These are phyloP conservation scores for Musa beccarii DNA, from an alignment of 176 grass and related monocot genomes.

Conservation along the genomic window DNA sequence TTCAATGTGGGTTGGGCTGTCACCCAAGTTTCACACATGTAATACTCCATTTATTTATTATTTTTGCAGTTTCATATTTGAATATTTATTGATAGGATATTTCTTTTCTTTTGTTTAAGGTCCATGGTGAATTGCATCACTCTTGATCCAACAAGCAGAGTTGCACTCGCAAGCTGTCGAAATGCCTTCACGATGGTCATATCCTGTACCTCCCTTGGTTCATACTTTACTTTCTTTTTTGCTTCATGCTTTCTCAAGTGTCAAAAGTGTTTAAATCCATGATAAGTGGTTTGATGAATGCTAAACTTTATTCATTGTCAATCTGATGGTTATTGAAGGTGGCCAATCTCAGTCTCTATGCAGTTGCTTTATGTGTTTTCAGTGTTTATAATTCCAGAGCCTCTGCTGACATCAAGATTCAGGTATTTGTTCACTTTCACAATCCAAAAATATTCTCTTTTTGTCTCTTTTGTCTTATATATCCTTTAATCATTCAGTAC, in stretches of 20 bases:
- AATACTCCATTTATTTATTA: slow-evolving; percentile 27
- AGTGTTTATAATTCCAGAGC: slow-evolving; percentile 35
- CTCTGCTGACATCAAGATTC: slow-evolving; percentile 43
- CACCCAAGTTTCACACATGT: slow-evolving; percentile 98
- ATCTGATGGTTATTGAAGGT: slow-evolving; percentile 32
- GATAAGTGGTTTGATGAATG: not conserved
- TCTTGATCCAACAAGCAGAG: slow-evolving; percentile 78
- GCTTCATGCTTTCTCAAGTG: not conserved
- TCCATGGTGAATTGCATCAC: slow-evolving; percentile 99
- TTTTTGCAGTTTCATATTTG: slow-evolving; percentile 12
- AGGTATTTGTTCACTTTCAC: slow-evolving; percentile 56
- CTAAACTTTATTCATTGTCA: not conserved
- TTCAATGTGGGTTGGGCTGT: slow-evolving; percentile 98
- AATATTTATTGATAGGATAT: not conserved
- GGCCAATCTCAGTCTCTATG: slow-evolving; percentile 83
- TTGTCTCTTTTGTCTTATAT: slow-evolving; percentile 11
- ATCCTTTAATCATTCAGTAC: slow-evolving; percentile 49
- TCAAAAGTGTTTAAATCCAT: not conserved
- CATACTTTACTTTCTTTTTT: not conserved
- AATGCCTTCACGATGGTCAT: slow-evolving; percentile 98
- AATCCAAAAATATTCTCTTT: slow-evolving; percentile 12
- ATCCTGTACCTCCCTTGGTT: not conserved
- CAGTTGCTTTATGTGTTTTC: slow-evolving; percentile 76
- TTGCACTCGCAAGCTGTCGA: slow-evolving; percentile 90
- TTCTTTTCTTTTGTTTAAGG: slow-evolving; percentile 31